phyloP scores from a whole-genome alignment of 2,329 filamentous ascomycete genomes.

The Fusarium tupiense region DNA sequence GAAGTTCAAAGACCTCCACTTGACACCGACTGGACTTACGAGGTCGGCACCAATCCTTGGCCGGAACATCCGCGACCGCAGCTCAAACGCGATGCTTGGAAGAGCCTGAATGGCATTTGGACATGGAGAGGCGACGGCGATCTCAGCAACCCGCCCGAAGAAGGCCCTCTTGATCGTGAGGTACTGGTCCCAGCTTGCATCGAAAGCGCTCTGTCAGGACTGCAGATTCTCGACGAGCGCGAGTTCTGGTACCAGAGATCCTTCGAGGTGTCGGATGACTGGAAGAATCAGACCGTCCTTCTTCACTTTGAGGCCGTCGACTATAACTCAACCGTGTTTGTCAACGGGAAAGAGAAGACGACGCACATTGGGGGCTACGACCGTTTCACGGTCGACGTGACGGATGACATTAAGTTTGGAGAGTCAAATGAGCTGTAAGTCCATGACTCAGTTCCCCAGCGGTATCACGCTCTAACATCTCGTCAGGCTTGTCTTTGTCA shows the following conservation, averaged over 20 bases:
- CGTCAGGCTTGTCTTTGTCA: slow-evolving; percentile 61
- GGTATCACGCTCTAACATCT: background rate
- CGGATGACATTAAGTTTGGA: slow-evolving; percentile 6
- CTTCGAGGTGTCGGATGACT: slow-evolving; percentile 10
- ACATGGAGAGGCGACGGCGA: slow-evolving; percentile 54
- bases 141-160: background rate
- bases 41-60: slow-evolving; percentile 64
- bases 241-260: slow-evolving; percentile 60
- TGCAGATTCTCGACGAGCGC: slow-evolving; percentile 54
- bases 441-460: rapidly evolving
- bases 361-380: slow-evolving; percentile 29
- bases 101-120: slow-evolving; percentile 69
- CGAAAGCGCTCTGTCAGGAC: slow-evolving; percentile 59
- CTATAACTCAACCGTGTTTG: slow-evolving; percentile 26
- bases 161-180: slow-evolving; percentile 43
- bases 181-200: slow-evolving; percentile 56
- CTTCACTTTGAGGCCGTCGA: slow-evolving; percentile 32
- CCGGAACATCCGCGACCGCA: slow-evolving; percentile 67
- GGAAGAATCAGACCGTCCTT: background rate
- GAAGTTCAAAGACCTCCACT: slow-evolving; percentile 53
- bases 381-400: slow-evolving; percentile 22
- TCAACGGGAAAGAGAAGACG: slow-evolving; percentile 18
- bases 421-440: slow-evolving; percentile 22
- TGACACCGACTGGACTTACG: slow-evolving; percentile 62
- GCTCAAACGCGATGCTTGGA: slow-evolving; percentile 63